Evolutionary conservation across 73 alveolate genomes (phyloP).

Genomic region (Paramecium pentaurelia): DNA sequence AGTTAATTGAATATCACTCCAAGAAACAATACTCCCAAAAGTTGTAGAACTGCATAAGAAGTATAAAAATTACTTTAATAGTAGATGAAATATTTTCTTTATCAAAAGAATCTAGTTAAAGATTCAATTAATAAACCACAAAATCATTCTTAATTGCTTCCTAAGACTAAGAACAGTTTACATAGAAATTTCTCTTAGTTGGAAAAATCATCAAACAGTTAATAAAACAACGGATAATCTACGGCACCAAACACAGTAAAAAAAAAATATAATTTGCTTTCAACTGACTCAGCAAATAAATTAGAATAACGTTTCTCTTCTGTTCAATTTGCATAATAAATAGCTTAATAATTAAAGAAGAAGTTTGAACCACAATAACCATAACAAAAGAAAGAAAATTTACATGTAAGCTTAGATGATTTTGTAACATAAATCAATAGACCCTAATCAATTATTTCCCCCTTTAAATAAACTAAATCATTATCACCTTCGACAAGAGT

Average conservation of each 20-base stretch:
- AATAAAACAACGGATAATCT: not conserved
- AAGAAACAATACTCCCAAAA: conserved; percentile 31
- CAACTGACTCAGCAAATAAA: not conserved
- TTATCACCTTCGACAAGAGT: not conserved
- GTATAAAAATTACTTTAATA: not conserved
- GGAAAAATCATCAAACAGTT: not conserved
- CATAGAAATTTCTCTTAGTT: not conserved
- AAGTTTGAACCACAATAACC: not conserved
- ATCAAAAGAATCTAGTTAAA: not conserved
- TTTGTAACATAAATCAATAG: not conserved
- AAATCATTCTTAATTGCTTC: conserved; percentile 3
- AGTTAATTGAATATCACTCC: conserved; percentile 1
- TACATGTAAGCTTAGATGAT: conserved; percentile 18
- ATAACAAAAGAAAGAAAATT: not conserved
- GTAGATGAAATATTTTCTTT: conserved; percentile 3
- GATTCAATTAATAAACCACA: not conserved
- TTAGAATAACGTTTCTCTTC: not conserved
- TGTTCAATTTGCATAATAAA: not conserved
- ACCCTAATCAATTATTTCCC: not conserved
- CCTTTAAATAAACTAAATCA: conserved; percentile 2
- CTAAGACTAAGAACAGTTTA: conserved; percentile 6
- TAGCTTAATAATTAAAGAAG: not conserved
- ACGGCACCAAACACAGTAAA: not conserved
- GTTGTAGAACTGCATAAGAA: conserved; percentile 30
- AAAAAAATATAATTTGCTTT: conserved; percentile 2